Base-by-base conservation (phyloP, 176 grass and related monocot genomes). In the Eragrostis curvula region DNA sequence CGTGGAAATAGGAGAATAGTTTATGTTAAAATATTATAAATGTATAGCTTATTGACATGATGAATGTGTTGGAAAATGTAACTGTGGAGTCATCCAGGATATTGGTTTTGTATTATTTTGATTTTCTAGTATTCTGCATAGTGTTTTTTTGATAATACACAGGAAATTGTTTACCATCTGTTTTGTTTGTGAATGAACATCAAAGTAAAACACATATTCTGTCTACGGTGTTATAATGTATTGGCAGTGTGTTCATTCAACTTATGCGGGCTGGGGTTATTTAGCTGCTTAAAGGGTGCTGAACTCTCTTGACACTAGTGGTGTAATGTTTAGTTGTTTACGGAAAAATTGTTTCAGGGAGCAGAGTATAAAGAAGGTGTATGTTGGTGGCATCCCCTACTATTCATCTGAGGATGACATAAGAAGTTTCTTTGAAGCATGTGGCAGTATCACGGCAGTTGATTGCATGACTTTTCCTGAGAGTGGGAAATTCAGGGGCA, bases 351-450 rank as follows among this genome's bases (percentile, higher is more conserved):
- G 25, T 93, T 88, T 86, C 88, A 98, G 90, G 51, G 88, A 89
- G 75, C 56, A 95, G 74, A 88, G 70, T 62, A 39, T 67, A 57
- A 95, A 98, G 71, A 97, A 95, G 88, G 88, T 95, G 60, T 98
- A 95, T 88, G 92, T 93, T 82, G 96, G 96, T 79, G 96, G 96
- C 40, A 95, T 98, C 57, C 96, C 96, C 5, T 98, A 98, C 70
- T 98, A 98, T 81, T 98, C 92, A 47, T 89, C 88, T 49, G 92
- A 95, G 75, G 92, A 98, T 81, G 96, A 98, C 75, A 98, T 98
- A 75, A 91, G 87, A 83, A 93, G 92, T 60, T 98, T 95, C 71
- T 98, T 98, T 79, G 92, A 90, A 70, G 84, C 55, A 67, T 95
- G 96, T 72, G 96, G 96, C 16, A 95, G 84, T 56, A 88, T 98